Conservation (phyloP, 495 filamentous ascomycete genomes). For the Tuber magnatum region DNA sequence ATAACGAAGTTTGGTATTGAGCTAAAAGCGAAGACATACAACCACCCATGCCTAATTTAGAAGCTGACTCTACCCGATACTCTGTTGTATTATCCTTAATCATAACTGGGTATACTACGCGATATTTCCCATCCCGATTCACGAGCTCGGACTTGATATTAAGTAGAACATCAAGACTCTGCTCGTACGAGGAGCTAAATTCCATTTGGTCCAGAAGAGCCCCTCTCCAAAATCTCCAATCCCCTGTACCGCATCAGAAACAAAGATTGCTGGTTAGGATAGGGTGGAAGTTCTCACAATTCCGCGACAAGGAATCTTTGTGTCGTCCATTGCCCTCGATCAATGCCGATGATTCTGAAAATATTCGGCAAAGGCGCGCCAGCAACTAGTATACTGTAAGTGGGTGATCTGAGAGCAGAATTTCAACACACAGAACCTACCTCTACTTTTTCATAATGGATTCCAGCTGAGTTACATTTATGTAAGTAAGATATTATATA, state of each 20-base stretch:
- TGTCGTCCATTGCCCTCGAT: not conserved
- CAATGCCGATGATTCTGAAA: not conserved
- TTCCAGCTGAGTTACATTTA: not conserved
- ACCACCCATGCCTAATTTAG: not conserved
- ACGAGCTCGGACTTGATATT: not conserved
- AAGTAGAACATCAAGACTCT: not conserved
- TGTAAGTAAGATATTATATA: not conserved
- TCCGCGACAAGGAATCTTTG: not conserved
- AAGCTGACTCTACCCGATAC: not conserved
- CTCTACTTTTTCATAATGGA: not conserved
- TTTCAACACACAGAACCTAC: not conserved
- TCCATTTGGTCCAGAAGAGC: conserved; percentile 18
- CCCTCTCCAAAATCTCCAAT: conserved; percentile 14
- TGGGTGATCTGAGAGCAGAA: not conserved
- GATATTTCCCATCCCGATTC: not conserved
- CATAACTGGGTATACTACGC: not conserved
- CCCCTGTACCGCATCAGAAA: conserved; percentile 3
- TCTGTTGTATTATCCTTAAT: not conserved
- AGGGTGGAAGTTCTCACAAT: not conserved
- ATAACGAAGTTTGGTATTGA: conserved; percentile 10
- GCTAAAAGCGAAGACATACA: conserved; percentile 13
- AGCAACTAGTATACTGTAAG: not conserved
- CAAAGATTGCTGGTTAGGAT: not conserved
- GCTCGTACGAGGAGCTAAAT: conserved; percentile 24
- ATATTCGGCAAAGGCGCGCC: not conserved